Percentiles rank a stretch among this genome's conserved stretches.
These are phyloP conservation scores for Limonium bicolor DNA, from an alignment of 148 eudicot genomes.

Conservation along the genomic window DNA sequence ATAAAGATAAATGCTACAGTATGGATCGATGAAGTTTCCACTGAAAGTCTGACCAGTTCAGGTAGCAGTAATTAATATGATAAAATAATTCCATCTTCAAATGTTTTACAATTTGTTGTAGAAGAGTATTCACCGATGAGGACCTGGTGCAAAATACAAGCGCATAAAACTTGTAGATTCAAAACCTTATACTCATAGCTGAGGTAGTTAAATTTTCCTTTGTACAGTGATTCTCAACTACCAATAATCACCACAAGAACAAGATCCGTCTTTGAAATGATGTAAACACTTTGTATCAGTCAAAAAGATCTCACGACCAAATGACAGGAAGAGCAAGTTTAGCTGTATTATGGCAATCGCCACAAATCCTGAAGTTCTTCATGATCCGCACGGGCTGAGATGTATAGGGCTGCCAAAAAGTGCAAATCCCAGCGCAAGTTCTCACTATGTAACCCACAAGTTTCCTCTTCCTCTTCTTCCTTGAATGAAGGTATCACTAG, in stretches of 20 bases:
- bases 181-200: no score
- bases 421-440: conserved; percentile 65
- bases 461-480: conserved; percentile 58
- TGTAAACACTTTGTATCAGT: conserved; percentile 62
- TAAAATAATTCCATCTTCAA: no score
- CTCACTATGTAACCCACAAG: conserved; percentile 60
- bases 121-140: no score
- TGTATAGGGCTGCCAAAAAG: conserved; percentile 15
- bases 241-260: conserved; percentile 91
- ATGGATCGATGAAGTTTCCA: no score
- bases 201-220: no score
- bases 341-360: conserved; percentile 44
- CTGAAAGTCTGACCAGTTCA: no score
- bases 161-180: no score
- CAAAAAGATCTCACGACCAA: conserved; percentile 44
- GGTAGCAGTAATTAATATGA: no score
- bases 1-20: no score
- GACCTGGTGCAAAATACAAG: no score
- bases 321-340: conserved; percentile 39
- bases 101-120: no score
- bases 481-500: conserved; percentile 12
- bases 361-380: conserved; percentile 54
- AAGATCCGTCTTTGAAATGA: conserved; percentile 49
- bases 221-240: no score
- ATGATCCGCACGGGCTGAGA: conserved; percentile 34